Base-by-base conservation (phyloP, 208 protist genomes). In the Leishmania tropica region DNA sequence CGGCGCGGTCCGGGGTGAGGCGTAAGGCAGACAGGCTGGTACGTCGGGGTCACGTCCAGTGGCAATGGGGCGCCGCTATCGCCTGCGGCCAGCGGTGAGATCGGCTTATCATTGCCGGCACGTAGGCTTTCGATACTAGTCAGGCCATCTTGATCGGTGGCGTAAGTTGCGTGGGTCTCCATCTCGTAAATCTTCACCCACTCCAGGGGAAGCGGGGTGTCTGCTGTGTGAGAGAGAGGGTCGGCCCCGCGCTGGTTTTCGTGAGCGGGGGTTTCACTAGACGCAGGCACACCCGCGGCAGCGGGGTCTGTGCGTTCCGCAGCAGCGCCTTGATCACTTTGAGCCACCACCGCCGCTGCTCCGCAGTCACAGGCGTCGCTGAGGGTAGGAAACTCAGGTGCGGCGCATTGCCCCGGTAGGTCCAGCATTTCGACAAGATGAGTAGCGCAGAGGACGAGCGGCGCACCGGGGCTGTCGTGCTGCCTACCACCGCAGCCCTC, bases 341-440 rank as follows among this genome's bases (percentile, higher is more conserved):
- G 13, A 54, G 10, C 21, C 28, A 15, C 21, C 17, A 28, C 21
- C 40, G 8, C 45, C 42, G 70, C 24, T 47, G 76, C 31, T 51
- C 19, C 62, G 53, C 35, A 40, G 35, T 40, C 62, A 37, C 13
- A 51, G 7, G 51, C 24, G 21, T 42, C 28, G 7, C 21, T 51
- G 24, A 73, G 6, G 45, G 24, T 35, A 24, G 17, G 42, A 53
- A 19, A 21, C 62, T 31, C 31, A 45, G 24, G 51, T 13, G 64
- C 37, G 37, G 53, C 15, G 7, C 19, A 42, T 24, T 48, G 76
- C 56, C 35, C 19, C 54, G 73, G 19, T n/a, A 19, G 45, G 24
- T 88, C 76, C 13, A 94, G 76, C 78, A 94, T 81, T 47, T 97
- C 95, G 6, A 88, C 73, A 54, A 94, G 89, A 75, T 97, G 96